Conservation (phyloP, 805 yeast genomes). For the Pichia rugopelliculosa region DNA sequence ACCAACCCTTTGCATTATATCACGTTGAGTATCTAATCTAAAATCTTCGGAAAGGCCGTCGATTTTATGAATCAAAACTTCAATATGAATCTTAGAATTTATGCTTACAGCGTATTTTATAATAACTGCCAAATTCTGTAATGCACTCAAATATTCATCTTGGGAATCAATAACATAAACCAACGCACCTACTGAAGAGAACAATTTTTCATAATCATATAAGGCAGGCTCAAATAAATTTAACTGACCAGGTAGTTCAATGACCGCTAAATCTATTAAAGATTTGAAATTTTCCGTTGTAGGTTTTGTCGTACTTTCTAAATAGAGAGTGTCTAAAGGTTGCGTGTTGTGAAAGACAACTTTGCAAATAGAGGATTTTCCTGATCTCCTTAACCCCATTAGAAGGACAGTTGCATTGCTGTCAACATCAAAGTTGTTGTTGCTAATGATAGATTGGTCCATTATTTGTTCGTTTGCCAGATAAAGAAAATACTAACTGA, state of each 20-base stretch:
- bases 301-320: conserved; percentile 86
- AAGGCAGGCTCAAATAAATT: conserved; percentile 76
- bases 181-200: conserved; percentile 78
- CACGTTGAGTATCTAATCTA: conserved; percentile 89
- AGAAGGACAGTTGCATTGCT: conserved; percentile 74
- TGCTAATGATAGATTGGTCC: conserved; percentile 1
- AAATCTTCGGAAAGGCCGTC: conserved; percentile 94
- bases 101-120: conserved; percentile 80
- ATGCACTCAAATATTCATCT: conserved; percentile 89
- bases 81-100: conserved; percentile 80
- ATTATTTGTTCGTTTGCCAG: background rate
- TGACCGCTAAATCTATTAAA: conserved; percentile 75
- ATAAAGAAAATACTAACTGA: too few relatives aligned
- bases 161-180: conserved; percentile 94
- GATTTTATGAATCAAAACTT: conserved; percentile 89
- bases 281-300: conserved; percentile 79
- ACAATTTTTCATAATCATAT: conserved; percentile 69
- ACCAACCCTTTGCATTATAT: conserved; percentile 91
- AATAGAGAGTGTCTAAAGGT: conserved; percentile 83
- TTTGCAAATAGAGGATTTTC: conserved; percentile 91
- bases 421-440: conserved; percentile 32
- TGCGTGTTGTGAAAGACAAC: conserved; percentile 96
- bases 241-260: conserved; percentile 93
- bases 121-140: conserved; percentile 81
- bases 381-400: conserved; percentile 86